Evolutionary conservation across 352 stramenopile genomes (phyloP), one percentile per base, ranked within the genome.

Genomic region (Phytophthora sojae): DNA sequence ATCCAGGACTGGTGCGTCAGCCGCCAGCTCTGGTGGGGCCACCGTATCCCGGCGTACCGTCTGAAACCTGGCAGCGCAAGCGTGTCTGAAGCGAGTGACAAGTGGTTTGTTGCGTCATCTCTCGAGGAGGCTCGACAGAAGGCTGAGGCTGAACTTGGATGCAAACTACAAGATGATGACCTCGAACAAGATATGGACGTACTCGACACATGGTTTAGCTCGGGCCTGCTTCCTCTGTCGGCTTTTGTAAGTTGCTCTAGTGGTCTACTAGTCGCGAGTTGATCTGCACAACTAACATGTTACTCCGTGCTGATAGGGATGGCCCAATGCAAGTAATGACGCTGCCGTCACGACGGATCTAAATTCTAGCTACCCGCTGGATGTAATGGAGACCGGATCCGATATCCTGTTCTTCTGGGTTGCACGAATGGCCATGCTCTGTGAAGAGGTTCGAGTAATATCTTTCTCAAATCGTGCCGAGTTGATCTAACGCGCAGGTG

Each of bases 361-460:
- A 23, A 72, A 53, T 42, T 44, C 69, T 14, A 80, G 76, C 39
- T 95, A 94, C 42, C 88, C 89, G 2, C 67, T 94, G 5, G 73
- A 86, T 59, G 61, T 96, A 9, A 92, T 96, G 83, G 89, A 96
- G 61, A 96, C 88, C 1, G 98, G 98, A 14, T 97, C 98, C 30
- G 98, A 99, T 78, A 99, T 99, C 82, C 81, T 99, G 9, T 99
- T 99, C 83, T 99, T 99, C 76, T 99, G 98, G 98, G 98, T 99
- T 49, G 98, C 98, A 14, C 92, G 98, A 47, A 99, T 99, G 98
- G 98, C 99, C 5, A 99, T 99, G 98, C 95, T 99, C 61, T 98
- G 97, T 60, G 88, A 99, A 79, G 92, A 99, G 83, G 90, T 99
- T 52, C 35, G 68, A 39, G 15, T 0, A 15, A 25, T 25, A 25